Evolutionary conservation across 176 grass and related monocot species (phyloP).

Genomic region (Avena insularis): DNA sequence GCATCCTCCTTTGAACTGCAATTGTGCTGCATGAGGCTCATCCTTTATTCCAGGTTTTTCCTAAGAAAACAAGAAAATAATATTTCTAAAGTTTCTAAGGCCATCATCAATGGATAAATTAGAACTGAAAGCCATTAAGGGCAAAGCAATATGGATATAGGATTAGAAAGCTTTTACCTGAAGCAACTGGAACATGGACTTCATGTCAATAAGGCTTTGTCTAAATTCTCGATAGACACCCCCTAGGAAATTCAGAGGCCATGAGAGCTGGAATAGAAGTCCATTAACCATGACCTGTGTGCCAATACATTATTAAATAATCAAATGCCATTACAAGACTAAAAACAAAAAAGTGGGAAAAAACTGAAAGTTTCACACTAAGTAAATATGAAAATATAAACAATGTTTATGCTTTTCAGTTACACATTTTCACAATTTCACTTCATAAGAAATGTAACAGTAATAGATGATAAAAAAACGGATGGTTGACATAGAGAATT

Average conservation of each 20-base stretch:
- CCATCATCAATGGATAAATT: slow-evolving; percentile 46
- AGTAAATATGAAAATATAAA: slow-evolving; percentile 26
- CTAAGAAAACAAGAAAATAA: slow-evolving; percentile 51
- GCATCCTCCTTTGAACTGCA: slow-evolving; percentile 81
- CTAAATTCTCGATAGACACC: slow-evolving; percentile 97
- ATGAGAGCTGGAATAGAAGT: slow-evolving; percentile 95
- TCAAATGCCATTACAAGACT: slow-evolving; percentile 24
- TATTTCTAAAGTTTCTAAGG: slow-evolving; percentile 33
- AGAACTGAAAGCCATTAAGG: slow-evolving; percentile 24
- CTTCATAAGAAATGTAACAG: neutral
- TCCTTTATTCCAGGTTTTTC: slow-evolving; percentile 90
- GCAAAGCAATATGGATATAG: neutral
- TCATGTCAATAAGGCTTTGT: slow-evolving; percentile 99
- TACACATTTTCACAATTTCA: slow-evolving; percentile 17
- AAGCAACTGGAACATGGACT: slow-evolving; percentile 97
- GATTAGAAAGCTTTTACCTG: slow-evolving; percentile 59
- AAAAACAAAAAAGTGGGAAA: neutral
- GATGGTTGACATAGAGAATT: slow-evolving; percentile 51
- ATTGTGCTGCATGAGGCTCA: slow-evolving; percentile 68
- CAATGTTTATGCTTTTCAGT: neutral
- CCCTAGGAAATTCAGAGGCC: slow-evolving; percentile 97
- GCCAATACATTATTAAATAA: slow-evolving; percentile 43
- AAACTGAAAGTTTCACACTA: neutral
- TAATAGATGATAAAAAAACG: neutral
- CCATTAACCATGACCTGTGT: slow-evolving; percentile 98